Conservation (phyloP, 345 rosid genomes). For the Boechera stricta region DNA sequence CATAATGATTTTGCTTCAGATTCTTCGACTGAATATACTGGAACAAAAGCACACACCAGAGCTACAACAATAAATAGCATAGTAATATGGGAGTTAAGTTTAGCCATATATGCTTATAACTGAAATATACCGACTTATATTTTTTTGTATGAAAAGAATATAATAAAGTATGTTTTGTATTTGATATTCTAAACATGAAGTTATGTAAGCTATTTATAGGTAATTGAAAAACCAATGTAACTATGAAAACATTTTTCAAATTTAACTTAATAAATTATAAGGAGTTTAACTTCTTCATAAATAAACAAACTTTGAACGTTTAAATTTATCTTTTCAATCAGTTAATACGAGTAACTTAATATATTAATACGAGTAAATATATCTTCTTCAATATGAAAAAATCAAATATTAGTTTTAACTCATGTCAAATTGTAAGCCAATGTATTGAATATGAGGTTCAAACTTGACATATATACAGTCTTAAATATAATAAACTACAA, state of each 20-base stretch:
- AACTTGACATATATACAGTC: no score
- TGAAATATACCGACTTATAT: background rate
- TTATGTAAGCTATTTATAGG: background rate
- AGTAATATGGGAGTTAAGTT: background rate
- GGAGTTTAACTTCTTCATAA: no score
- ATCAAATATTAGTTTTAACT: no score
- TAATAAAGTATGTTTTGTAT: background rate
- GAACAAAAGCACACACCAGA: background rate
- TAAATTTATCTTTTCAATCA: no score
- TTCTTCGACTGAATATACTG: background rate
- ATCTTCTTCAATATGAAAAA: no score
- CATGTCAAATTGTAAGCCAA: no score
- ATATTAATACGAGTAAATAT: no score
- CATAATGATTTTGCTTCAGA: background rate
- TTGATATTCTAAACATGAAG: background rate
- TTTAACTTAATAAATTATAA: background rate
- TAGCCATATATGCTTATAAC: background rate
- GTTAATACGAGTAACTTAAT: no score
- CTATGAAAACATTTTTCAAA: no score
- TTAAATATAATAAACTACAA: no score
- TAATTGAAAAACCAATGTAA: background rate
- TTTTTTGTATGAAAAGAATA: background rate
- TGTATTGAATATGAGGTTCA: no score
- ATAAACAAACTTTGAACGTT: no score
- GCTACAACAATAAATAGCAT: background rate